Evolutionary conservation across 139 green algal species (phyloP), one percentile per base, ranked within the genome.

Genomic region (Raphidocelis subcapitata): DNA sequence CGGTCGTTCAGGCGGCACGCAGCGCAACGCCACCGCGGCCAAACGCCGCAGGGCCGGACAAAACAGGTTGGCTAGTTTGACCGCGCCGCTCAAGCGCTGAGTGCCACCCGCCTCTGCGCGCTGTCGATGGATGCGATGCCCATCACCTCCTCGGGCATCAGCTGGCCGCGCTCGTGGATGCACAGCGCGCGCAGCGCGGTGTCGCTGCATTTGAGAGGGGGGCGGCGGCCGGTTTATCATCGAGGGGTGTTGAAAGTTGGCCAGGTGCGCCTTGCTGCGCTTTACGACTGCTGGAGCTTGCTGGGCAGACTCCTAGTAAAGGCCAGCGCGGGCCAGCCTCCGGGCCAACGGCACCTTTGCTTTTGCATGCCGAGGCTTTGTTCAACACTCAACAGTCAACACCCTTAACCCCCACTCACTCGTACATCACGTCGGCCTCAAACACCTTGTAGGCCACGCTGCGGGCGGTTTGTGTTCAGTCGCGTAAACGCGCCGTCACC

Each of bases 91-190:
- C n/a, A n/a, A n/a, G n/a, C n/a, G n/a, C n/a, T n/a, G n/a, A n/a
- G n/a, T n/a, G n/a, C n/a, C n/a, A n/a, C n/a, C n/a, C n/a, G n/a
- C n/a, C n/a, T n/a, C n/a, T n/a, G n/a, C n/a, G n/a, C n/a, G n/a
- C n/a, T n/a, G n/a, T n/a, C n/a, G n/a, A n/a, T n/a, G n/a, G n/a
- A n/a, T n/a, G n/a, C n/a, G n/a, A n/a, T n/a, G n/a, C n/a, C n/a
- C n/a, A n/a, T n/a, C n/a, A n/a, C n/a, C n/a, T n/a, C n/a, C n/a
- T n/a, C n/a, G n/a, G n/a, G n/a, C n/a, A n/a, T n/a, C 5, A 76
- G 69, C 29, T 32, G 49, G 29, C 32, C 41, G 21, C 69, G 41
- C 59, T 76, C 69, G 24, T 76, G 69, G 3, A 76, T 35, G 41
- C 33, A 20, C 69, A 69, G 68, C 1, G 68, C 69, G 12, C 37